Evolutionary conservation across 2,329 filamentous ascomycete species (phyloP).

Genomic region (Colletotrichum eremochloae): DNA sequence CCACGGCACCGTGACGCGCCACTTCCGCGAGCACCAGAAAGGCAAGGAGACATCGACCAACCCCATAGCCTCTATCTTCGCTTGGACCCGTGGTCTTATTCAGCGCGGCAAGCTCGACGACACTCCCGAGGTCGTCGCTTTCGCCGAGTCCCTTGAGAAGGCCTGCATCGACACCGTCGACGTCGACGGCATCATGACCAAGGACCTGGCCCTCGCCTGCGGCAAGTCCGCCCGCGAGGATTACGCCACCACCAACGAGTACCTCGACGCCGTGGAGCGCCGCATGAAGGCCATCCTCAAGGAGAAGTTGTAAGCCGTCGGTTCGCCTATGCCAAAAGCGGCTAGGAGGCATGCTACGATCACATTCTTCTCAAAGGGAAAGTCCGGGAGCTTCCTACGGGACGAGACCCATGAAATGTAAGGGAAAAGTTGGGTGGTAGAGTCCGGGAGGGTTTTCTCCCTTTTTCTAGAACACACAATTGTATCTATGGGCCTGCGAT

Average conservation of each 20-base stretch:
- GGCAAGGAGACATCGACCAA: constrained; percentile 97
- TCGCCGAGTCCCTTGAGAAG: constrained; percentile 91
- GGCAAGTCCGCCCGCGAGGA: constrained; percentile 86
- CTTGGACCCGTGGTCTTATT: constrained; percentile 94
- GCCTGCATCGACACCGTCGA: constrained; percentile 96
- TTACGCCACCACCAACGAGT: constrained; percentile 93
- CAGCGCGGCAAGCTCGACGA: constrained; percentile 94
- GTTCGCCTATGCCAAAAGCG: constrained; percentile 11
- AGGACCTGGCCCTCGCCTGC: constrained; percentile 95
- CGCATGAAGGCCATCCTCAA: constrained; percentile 85
- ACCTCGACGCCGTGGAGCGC: constrained; percentile 92
- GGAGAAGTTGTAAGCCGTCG: constrained; percentile 80
- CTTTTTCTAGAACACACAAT: not conserved
- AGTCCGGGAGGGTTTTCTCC: not conserved
- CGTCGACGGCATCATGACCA: constrained; percentile 96
- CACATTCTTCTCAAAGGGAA: not conserved
- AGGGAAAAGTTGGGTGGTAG: not conserved
- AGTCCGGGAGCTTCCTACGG: not conserved
- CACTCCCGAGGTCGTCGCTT: constrained; percentile 91
- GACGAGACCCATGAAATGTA: not conserved
- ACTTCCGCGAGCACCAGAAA: constrained; percentile 99
- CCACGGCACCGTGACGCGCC: constrained; percentile 97
- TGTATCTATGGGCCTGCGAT: constrained; percentile 35
- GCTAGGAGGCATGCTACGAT: not conserved
- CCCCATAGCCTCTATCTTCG: constrained; percentile 98